phyloP scores from a whole-genome alignment of 2,329 filamentous ascomycete species.

The Cladorrhinum sp. region DNA sequence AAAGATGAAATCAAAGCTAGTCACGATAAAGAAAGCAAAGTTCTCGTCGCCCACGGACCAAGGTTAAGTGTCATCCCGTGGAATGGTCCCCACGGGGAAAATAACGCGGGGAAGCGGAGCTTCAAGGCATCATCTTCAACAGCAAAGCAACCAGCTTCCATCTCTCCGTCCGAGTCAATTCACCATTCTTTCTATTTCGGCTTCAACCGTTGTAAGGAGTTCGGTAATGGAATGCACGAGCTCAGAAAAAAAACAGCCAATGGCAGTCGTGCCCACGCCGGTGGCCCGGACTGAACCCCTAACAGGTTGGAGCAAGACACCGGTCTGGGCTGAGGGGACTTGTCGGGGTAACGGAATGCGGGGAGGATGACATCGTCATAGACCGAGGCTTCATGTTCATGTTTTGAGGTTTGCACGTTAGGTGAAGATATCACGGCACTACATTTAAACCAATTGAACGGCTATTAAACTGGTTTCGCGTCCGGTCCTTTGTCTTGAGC shows the following conservation, averaged over 20 bases:
- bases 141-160: background rate
- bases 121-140: background rate
- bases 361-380: slow-evolving; percentile 11
- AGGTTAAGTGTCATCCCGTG: background rate
- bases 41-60: background rate
- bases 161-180: slow-evolving; percentile 6
- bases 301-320: background rate
- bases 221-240: background rate
- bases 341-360: slow-evolving; percentile 24
- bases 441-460: background rate
- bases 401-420: background rate
- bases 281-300: slow-evolving; percentile 16
- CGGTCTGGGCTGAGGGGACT: background rate
- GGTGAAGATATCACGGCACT: too few species aligned
- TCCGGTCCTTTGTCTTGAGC: background rate
- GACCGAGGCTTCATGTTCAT: background rate
- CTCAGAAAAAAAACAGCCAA: slow-evolving; percentile 9
- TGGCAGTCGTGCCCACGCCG: slow-evolving; percentile 12
- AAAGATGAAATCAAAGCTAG: background rate
- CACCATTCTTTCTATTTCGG: background rate
- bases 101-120: slow-evolving; percentile 26
- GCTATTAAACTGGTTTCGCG: background rate
- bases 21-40: background rate
- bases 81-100: slow-evolving; percentile 14
- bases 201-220: background rate